Evolutionary conservation across 495 filamentous ascomycete species (phyloP), one percentile per base, ranked within the genome.

Genomic region (Xylaria grammica): DNA sequence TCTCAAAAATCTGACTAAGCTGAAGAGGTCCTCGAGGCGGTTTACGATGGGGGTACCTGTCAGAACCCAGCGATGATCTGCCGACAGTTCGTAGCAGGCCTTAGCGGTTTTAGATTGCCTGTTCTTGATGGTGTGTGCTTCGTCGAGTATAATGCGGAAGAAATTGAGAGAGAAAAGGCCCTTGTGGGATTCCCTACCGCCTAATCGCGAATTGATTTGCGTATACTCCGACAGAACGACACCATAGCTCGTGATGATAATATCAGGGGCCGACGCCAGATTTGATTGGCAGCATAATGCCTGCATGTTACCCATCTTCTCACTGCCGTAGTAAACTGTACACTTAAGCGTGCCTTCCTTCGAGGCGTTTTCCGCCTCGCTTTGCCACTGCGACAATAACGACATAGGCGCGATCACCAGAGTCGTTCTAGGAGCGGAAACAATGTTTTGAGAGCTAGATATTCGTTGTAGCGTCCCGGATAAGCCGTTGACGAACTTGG

Each of bases 11-110:
- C 90, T 85, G 26, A 99, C 92, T 32, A 98, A 77, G 69, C 91
- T 94, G 80, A 98, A 99, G n/a, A 99, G 81, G 77, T 99, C 95
- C 73, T 99, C 96, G 3, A 99, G 81, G 13, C 91, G 90, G 72
- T 99, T 99, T 67, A 99, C 94, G 52, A 99, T 99, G 0, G 95
- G 95, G 2, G 95, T 99, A 13, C 95, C 95, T 0, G 96, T 99
- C 26, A 99, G 81, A 26, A 89, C 91, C 95, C 95, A 99, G 61
- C 95, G 86, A 76, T 97, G 95, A 40, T 84, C 84, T 4, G 93
- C 91, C 20, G 83, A 85, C 19, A 99, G 81, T 65, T 95, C 92
- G 66, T 94, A 97, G 75, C 96, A 98, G 15, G 95, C 93, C 73
- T 89, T 91, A 2, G 95, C 91, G 2, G 94, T 94, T 77, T 98